Base-by-base conservation (phyloP, 768 basidiomycete species). In the Xanthoconium purpureum region DNA sequence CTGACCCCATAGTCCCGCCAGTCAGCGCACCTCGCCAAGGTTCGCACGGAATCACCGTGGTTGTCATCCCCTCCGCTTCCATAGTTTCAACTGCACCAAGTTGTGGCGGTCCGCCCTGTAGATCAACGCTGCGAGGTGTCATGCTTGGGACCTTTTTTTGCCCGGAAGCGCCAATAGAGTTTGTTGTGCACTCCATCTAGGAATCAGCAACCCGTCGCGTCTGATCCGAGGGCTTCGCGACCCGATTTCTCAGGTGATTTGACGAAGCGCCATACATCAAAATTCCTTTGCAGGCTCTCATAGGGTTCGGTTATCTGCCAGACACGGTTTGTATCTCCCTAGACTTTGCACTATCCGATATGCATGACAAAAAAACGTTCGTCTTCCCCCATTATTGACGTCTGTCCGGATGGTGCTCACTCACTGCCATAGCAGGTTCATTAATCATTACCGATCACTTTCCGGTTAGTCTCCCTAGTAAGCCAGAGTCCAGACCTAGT, bases 211-310 rank as follows among this genome's bases (percentile, higher is more conserved):
- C 33, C 32, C 39, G 15, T 32, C 20, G 51, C 36, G 15, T 46
- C 14, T 58, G 66, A 66, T 66, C 60, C 66, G 60, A 66, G 66
- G 56, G 55, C 30, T 56, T 51, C 55, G 52, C 36, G 28, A 5
- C 48, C 50, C 47, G 42, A 55, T 56, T 33, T 64, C 52, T 54
- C 37, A 53, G 49, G 40, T 33, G n/a, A 44, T 6, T 15, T 32
- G 33, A 50, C 9, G 20, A 37, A 45, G 33, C 10, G 3, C n/a
- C 9, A 12, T 33, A 6, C 29, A 62, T 49, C 56, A 39, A 40
- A 14, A 37, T 54, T 54, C 43, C n/a, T 35, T 47, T 20, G 3
- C 24, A 14, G 24, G 6, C 24, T 9, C 24, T 15, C 24, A 24
- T 2, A 24, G 24, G 20, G 28, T 44, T 44, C 30, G 29, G 5